Percentiles rank a stretch among this genome's conserved stretches.
Conservation (phyloP, 108 stramenopile species). For the Cyclotella cryptica region DNA sequence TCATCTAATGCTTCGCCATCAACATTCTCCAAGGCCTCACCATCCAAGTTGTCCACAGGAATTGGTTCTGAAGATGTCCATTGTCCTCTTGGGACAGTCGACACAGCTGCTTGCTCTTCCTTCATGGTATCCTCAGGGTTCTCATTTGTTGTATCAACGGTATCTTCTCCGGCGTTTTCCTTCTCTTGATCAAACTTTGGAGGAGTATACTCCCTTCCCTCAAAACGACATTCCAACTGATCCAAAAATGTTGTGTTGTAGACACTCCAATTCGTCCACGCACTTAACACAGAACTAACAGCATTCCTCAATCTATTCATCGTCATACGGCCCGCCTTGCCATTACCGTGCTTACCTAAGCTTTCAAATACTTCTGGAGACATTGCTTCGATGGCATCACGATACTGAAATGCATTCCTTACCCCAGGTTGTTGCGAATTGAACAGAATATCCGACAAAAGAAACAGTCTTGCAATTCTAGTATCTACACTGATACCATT, state of each 20-base stretch:
- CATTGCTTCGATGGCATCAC: constrained; percentile 85
- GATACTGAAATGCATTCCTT: constrained; percentile 80
- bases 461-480: constrained; percentile 76
- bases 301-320: constrained; percentile 74
- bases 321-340: constrained; percentile 69
- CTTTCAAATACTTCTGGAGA: constrained; percentile 81
- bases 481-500: constrained; percentile 64
- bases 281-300: constrained; percentile 72
- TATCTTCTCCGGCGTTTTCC: constrained; percentile 6
- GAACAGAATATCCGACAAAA: constrained; percentile 86
- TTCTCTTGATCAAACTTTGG: constrained; percentile 17
- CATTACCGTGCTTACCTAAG: constrained; percentile 67
- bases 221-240: constrained; percentile 74
- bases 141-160: not conserved
- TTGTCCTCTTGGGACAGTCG: constrained; percentile 36
- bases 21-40: constrained; percentile 9
- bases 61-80: constrained; percentile 32
- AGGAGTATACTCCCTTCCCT: constrained; percentile 57
- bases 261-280: constrained; percentile 90
- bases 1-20: constrained; percentile 29
- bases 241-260: constrained; percentile 82
- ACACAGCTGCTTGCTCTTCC: constrained; percentile 13
- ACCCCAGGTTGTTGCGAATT: constrained; percentile 93
- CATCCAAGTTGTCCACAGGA: constrained; percentile 9
- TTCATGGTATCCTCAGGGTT: constrained; percentile 11